Percentiles rank a stretch among this genome's conserved stretches.
Conservation (phyloP, 1,284 basidiomycete species). For the Cystobasidiaceae sp. region DNA sequence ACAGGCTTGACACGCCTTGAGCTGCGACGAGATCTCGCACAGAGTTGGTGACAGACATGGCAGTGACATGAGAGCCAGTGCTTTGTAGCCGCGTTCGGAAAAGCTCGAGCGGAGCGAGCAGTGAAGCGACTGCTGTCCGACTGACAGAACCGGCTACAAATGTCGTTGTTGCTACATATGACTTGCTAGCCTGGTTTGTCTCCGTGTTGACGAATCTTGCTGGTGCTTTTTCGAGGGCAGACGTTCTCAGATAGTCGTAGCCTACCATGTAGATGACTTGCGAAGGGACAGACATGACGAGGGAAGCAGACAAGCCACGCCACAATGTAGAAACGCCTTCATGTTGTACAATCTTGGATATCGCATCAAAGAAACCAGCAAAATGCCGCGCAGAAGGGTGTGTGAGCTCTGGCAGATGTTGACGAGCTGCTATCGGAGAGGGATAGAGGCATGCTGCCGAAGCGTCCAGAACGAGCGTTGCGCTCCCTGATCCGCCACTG, state of each 20-base stretch:
- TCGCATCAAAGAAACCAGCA: slow-evolving; percentile 38
- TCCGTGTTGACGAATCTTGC: slow-evolving; percentile 22
- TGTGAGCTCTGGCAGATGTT: slow-evolving; percentile 21
- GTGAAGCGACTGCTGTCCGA: slow-evolving; percentile 69
- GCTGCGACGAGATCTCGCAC: slow-evolving; percentile 58
- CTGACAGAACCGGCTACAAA: slow-evolving; percentile 77
- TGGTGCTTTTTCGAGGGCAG: slow-evolving; percentile 37
- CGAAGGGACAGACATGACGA: slow-evolving; percentile 85
- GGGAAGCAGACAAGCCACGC: slow-evolving; percentile 47
- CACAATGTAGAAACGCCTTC: slow-evolving; percentile 41
- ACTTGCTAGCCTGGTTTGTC: slow-evolving; percentile 58
- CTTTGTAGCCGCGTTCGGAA: slow-evolving; percentile 87
- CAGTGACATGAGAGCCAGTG: slow-evolving; percentile 49
- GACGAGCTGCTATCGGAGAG: slow-evolving; percentile 17
- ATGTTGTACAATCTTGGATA: slow-evolving; percentile 37
- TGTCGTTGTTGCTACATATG: slow-evolving; percentile 58
- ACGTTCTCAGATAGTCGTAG: slow-evolving; percentile 76
- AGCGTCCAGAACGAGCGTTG: neutral
- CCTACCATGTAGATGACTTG: slow-evolving; percentile 93
- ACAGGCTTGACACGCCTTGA: slow-evolving; percentile 68
- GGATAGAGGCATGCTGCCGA: slow-evolving; percentile 35
- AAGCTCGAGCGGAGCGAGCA: slow-evolving; percentile 86
- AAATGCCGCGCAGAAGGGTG: slow-evolving; percentile 11
- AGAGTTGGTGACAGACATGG: slow-evolving; percentile 61
- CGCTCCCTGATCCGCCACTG: neutral